phyloP scores from a whole-genome alignment of 2,329 filamentous ascomycete genomes.

The Exophiala spinifera region DNA sequence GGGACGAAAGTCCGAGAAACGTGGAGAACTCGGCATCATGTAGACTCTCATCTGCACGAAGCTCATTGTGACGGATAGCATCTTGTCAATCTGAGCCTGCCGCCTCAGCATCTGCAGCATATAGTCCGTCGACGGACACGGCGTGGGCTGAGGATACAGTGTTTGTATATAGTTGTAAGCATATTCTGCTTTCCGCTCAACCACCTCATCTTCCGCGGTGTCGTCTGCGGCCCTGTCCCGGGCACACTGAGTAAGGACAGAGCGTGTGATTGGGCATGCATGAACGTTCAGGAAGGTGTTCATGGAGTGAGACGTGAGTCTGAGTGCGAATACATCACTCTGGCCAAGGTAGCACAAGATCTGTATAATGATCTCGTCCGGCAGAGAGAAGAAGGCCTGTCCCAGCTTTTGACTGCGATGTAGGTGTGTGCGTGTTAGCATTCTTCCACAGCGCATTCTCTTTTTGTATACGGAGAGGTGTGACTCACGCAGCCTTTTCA shows the following conservation, averaged over 20 bases:
- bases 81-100: conserved; percentile 17
- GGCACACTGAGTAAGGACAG: conserved; percentile 10
- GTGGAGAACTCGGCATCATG: conserved; percentile 18
- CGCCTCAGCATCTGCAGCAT: conserved; percentile 23
- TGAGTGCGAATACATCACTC: conserved; percentile 16
- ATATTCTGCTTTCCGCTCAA: conserved; percentile 6
- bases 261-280: conserved; percentile 10
- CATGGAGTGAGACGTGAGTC: conserved; percentile 14
- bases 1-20: conserved; percentile 20
- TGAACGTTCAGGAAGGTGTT: conserved; percentile 12
- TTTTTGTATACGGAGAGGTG: neutral
- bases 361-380: conserved; percentile 21
- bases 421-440: no score
- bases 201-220: neutral
- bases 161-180: conserved; percentile 18
- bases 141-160: conserved; percentile 18
- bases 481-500: conserved; percentile 14
- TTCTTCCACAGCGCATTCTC: neutral
- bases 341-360: conserved; percentile 19
- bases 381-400: conserved; percentile 19
- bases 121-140: conserved; percentile 17
- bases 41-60: conserved; percentile 26
- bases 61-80: conserved; percentile 16
- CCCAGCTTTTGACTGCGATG: conserved; percentile 16
- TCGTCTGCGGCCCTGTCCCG: conserved; percentile 2